Percentiles rank a stretch among this genome's conserved stretches.
These are phyloP conservation scores for sunflower (Helianthus annuus) DNA, from an alignment of 129 eudicot genomes.

Conservation along the genomic window DNA sequence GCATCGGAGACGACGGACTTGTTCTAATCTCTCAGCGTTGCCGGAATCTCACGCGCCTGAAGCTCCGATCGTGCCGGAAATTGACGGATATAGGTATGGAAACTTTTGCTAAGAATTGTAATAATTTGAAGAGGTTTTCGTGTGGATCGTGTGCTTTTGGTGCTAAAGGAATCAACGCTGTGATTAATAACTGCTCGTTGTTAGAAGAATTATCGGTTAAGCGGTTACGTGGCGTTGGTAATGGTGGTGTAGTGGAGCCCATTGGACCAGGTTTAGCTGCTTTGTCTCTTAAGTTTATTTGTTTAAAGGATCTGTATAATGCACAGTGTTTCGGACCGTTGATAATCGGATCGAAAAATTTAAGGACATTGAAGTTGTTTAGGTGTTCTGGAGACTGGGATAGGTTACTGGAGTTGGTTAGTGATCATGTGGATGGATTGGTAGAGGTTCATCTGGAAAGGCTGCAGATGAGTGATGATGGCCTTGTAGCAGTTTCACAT, in stretches of 20 bases:
- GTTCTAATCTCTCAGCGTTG: constrained; percentile 44
- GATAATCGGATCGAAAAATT: constrained; percentile 50
- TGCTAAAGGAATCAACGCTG: constrained; percentile 66
- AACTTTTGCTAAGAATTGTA: constrained; percentile 50
- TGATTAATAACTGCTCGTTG: constrained; percentile 49
- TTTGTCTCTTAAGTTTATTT: neutral
- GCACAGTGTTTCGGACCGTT: constrained; percentile 71
- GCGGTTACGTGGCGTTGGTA: constrained; percentile 53
- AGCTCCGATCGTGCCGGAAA: constrained; percentile 61
- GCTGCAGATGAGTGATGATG: constrained; percentile 67
- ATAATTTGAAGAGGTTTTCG: constrained; percentile 50
- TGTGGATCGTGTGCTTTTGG: constrained; percentile 74
- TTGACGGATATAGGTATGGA: constrained; percentile 54
- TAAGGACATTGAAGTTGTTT: constrained; percentile 46
- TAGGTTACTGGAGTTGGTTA: constrained; percentile 43
- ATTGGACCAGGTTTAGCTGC: constrained; percentile 55
- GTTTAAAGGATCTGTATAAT: constrained; percentile 59
- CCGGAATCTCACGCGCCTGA: constrained; percentile 48
- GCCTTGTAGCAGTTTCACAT: constrained; percentile 43
- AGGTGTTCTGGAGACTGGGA: constrained; percentile 82
- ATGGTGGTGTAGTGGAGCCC: constrained; percentile 42
- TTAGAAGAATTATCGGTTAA: constrained; percentile 60
- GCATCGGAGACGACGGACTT: constrained; percentile 56
- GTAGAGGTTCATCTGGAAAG: constrained; percentile 67
- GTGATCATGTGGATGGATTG: constrained; percentile 36